Conservation (phyloP, 345 rosid genomes). For the Litchi chinensis region DNA sequence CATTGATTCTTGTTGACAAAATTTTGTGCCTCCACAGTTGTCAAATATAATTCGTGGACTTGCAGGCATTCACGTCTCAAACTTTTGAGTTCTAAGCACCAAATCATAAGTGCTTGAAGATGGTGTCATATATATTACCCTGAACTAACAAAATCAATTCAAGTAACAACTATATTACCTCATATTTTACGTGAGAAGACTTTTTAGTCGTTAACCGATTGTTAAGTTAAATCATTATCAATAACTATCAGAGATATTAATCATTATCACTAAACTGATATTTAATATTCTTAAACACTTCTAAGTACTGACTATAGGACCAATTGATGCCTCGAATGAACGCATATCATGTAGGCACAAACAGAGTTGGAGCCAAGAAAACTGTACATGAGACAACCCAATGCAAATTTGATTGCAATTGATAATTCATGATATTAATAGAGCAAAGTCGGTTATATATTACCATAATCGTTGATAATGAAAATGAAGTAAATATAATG, state of each 20-base stretch:
- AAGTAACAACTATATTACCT: not conserved
- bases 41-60: slow-evolving; percentile 16
- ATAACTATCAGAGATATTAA: not conserved
- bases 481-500: no score
- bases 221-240: not conserved
- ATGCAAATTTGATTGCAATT: not conserved
- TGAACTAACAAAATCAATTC: not conserved
- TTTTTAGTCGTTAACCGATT: not conserved
- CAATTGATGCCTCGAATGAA: no score
- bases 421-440: not conserved
- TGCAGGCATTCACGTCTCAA: slow-evolving; percentile 23
- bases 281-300: no score
- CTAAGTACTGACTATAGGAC: no score
- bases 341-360: no score
- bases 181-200: no score
- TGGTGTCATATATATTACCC: not conserved
- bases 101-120: not conserved
- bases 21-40: no score
- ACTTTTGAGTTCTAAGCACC: not conserved
- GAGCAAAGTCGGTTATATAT: no score
- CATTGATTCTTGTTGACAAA: no score
- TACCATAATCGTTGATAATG: no score
- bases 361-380: not conserved
- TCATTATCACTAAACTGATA: not conserved
- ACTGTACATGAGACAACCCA: not conserved